Evolutionary conservation across 371 early-diverging fungal species (phyloP), one percentile per base, ranked within the genome.

Genomic region (Phascolomyces articulosus): DNA sequence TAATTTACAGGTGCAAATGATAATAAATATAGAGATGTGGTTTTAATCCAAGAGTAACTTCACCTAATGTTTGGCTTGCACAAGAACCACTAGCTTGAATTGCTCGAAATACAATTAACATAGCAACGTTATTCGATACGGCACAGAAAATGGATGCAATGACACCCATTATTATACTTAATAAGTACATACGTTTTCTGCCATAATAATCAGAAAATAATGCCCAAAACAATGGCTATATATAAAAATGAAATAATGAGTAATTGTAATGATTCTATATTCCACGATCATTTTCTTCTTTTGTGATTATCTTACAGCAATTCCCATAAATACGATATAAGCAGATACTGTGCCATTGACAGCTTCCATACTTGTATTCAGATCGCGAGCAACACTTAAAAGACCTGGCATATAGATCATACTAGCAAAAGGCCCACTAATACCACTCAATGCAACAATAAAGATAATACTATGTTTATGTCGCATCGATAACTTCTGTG

Each of bases 71-170:
- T 53, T 83, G 77, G 13, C 85, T 87, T 9, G 90, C 87, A 23
- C 87, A 85, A 1, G 88, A 66, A 6, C 91, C 91, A 26, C 78
- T 73, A 11, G 90, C 74, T 70, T 93, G 93, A 27, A 93, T 63
- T 6, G 84, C 71, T 0, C 93, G 89, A 54, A 90, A 87, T 2
- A 79, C 67, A 28, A 88, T 80, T 16, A 93, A 71, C 55, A 84
- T 64, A 0, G 70, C 70, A 26, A 87, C 74, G 21, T 64, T 84
- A 1, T 62, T 70, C 3, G 91, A 78, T 6, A 85, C 58, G 16
- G 86, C 88, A 55, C 87, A 88, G 0, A 88, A 78, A 15, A 93
- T 58, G 40, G 86, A 84, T n/a, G 87, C 88, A 0, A 82, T 49
- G 6, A 78, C 70, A 61, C 79, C 85, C 7, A 91, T 71, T 4